Percentiles rank a stretch among this genome's conserved stretches.
phyloP scores from a whole-genome alignment of 2,329 filamentous ascomycete genomes.

The Fusarium sp. region DNA sequence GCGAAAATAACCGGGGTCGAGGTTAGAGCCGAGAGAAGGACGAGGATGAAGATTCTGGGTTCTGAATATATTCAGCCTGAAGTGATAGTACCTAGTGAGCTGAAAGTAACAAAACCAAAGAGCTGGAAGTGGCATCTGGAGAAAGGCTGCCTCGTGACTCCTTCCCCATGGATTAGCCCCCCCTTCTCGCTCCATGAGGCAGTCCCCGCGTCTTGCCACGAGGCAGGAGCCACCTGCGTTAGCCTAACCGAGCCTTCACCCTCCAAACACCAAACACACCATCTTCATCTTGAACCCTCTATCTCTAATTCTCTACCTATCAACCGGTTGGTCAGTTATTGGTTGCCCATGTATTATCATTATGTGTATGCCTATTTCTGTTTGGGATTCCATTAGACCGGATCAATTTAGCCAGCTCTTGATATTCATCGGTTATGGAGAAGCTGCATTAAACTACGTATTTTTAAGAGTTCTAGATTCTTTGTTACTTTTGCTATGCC shows the following conservation, averaged over 20 bases:
- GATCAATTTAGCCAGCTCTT: slow-evolving; percentile 20
- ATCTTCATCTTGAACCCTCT: slow-evolving; percentile 1
- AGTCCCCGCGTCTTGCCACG: slow-evolving; percentile 15
- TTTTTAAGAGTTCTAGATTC: neutral
- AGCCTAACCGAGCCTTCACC: slow-evolving; percentile 10
- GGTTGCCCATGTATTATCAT: slow-evolving; percentile 6
- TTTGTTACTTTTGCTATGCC: neutral
- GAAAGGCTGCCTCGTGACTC: neutral
- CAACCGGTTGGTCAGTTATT: slow-evolving; percentile 18
- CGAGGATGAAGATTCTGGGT: neutral
- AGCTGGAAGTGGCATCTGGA: too few species aligned
- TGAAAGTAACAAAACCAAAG: slow-evolving; percentile 4
- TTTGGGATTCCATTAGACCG: neutral
- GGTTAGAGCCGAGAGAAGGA: neutral
- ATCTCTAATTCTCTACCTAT: too few species aligned
- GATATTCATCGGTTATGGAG: slow-evolving; percentile 1
- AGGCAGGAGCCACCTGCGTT: slow-evolving; percentile 35
- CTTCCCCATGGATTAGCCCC: neutral
- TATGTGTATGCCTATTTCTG: neutral
- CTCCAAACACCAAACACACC: neutral
- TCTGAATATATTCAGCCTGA: slow-evolving; percentile 16
- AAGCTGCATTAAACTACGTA: neutral
- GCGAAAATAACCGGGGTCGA: slow-evolving; percentile 5
- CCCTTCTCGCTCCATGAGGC: neutral
- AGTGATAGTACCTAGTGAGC: slow-evolving; percentile 3